Base-by-base conservation (phyloP, 805 yeast species). In the Clavispora vitiphila region DNA sequence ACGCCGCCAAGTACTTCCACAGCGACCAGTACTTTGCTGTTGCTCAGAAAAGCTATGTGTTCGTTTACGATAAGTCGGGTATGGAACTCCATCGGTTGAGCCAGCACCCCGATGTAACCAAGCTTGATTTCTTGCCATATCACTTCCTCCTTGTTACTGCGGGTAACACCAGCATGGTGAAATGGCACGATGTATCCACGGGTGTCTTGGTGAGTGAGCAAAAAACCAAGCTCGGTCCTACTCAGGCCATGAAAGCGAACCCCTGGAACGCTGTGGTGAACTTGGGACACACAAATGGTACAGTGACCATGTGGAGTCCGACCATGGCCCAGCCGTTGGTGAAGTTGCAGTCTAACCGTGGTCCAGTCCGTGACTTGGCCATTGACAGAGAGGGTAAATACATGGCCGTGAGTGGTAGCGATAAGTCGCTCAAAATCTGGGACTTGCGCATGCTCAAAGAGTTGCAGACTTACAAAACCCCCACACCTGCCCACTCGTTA, bases 181-280 rank as follows among this genome's bases (percentile, higher is more conserved):
- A 86, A 64, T 93, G 87, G 63, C 98, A 93, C 57, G 99, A 93
- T 64, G 95, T 90, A 2, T 83, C 96, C 3, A 93, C 98, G 0
- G 99, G 99, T 46, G 77, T 73, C 36, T 67, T 88, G 25, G 93
- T 90, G 1, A 73, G 88, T 34, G 98, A 93, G 61, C 68, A 81
- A 23, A 76, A 90, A 58, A 89, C 97, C 8, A 88, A 85, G 61
- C 64, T 86, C 48, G 99, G 99, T 1, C 95, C 98, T 15, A 85
- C 96, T 0, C 81, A 82, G 37, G 76, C 91, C 6, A 80, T 91
- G 89, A 70, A 83, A 39, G 96, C 86, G 54, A 93, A 91, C 59
- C 96, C 96, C 3, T 88, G 95, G 85, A 93, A 93, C 60, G 99
- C 97, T 0, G 86, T 91, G 12, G 80, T 90, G 69, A 95, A 93